Conservation (phyloP, 2,329 filamentous ascomycete genomes). For the Colletotrichum euphorbiae region DNA sequence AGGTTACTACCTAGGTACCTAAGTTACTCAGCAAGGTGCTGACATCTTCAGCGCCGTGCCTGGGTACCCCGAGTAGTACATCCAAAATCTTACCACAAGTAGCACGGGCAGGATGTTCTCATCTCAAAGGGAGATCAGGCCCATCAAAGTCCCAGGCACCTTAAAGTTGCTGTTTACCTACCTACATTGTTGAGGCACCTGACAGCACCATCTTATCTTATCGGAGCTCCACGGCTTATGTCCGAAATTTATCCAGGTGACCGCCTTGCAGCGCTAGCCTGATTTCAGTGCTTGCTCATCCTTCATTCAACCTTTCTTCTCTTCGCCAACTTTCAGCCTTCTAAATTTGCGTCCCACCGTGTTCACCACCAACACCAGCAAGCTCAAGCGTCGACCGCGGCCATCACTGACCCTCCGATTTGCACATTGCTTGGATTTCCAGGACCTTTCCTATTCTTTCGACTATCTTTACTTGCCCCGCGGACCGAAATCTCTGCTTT, state of each 20-base stretch:
- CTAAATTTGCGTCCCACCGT: conserved; percentile 19
- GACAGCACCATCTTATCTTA: conserved; percentile 18
- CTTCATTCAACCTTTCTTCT: conserved; percentile 35
- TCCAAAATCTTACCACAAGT: too few species aligned
- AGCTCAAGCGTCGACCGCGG: conserved; percentile 9
- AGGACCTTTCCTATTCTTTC: not conserved
- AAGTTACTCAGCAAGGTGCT: too few species aligned
- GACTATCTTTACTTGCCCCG: not conserved
- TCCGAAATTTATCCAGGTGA: conserved; percentile 36
- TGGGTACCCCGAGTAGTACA: too few species aligned
- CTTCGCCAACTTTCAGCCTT: conserved; percentile 34
- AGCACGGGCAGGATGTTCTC: too few species aligned
- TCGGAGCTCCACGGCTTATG: not conserved
- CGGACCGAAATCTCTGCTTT: not conserved
- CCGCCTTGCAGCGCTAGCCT: conserved; percentile 34
- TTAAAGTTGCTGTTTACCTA: too few species aligned
- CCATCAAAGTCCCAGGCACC: too few species aligned
- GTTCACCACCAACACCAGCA: conserved; percentile 4
- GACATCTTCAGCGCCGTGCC: too few species aligned
- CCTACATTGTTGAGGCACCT: too few species aligned
- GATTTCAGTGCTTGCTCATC: conserved; percentile 31
- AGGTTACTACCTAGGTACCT: too few species aligned
- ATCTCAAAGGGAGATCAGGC: too few species aligned
- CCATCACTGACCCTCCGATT: conserved; percentile 14
- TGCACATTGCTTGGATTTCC: not conserved